Conservation (phyloP, 768 basidiomycete species). For the Russula vinacea region DNA sequence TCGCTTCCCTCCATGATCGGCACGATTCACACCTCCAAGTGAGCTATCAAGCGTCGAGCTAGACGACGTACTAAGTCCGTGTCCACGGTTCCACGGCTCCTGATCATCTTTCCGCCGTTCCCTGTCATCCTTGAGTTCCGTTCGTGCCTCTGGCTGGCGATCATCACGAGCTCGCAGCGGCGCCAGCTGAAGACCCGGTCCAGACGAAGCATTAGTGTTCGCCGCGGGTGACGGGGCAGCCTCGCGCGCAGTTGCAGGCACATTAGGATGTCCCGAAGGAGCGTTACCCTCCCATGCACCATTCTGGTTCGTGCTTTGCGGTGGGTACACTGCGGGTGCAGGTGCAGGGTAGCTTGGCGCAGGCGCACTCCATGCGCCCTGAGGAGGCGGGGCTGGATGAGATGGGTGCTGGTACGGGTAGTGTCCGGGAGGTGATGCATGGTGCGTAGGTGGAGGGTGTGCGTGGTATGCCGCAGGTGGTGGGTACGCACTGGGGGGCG, state of each 20-base stretch:
- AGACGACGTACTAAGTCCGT: background rate
- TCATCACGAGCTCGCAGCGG: conserved; percentile 20
- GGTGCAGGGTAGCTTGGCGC: conserved; percentile 17
- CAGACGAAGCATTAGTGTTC: background rate
- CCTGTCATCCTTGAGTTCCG: conserved; percentile 24
- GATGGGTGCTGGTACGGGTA: conserved; percentile 24
- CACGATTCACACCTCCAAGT: background rate
- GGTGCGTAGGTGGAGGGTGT: conserved; percentile 23
- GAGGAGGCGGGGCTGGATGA: conserved; percentile 24
- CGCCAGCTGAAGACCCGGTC: conserved; percentile 24
- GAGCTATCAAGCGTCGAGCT: background rate
- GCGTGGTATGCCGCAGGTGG: conserved; percentile 13
- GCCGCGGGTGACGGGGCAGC: conserved; percentile 1
- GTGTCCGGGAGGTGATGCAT: conserved; percentile 18
- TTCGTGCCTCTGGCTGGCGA: conserved; percentile 16
- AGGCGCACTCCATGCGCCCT: conserved; percentile 5
- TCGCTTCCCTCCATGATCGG: conserved; percentile 21
- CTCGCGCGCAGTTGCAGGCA: conserved; percentile 14
- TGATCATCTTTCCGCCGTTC: conserved; percentile 22
- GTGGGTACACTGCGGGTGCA: conserved; percentile 17
- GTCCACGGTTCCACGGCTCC: conserved; percentile 16
- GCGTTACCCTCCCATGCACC: conserved; percentile 14
- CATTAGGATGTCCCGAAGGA: conserved; percentile 12
- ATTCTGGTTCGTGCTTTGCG: conserved; percentile 8
- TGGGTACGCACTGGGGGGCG: conserved; percentile 18